A percentile compares a stretch with the other conserved stretches of the same genome.
phyloP scores from a whole-genome alignment of 805 yeast species.

The Diddensiella caesifluorescens region DNA sequence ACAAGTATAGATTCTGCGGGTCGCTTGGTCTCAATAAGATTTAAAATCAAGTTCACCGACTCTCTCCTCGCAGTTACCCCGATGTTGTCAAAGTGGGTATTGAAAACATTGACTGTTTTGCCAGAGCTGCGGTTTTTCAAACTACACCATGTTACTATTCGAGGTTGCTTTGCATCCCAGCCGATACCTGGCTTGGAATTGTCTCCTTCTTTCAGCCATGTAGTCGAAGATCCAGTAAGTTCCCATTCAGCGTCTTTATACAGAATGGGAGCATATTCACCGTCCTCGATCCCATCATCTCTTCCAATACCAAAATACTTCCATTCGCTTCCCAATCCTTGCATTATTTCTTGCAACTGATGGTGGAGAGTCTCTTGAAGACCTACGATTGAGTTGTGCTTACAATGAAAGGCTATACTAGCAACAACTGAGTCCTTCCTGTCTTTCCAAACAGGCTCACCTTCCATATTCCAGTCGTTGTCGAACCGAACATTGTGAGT shows the following conservation, averaged over 20 bases:
- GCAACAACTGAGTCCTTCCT: constrained; percentile 37
- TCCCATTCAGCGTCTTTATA: constrained; percentile 37
- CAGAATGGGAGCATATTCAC: constrained; percentile 47
- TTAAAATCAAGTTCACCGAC: constrained; percentile 40
- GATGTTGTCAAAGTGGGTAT: constrained; percentile 48
- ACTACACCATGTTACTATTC: constrained; percentile 37
- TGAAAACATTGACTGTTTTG: constrained; percentile 33
- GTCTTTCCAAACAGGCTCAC: constrained; percentile 42
- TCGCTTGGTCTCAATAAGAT: constrained; percentile 30
- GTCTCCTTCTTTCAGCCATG: constrained; percentile 46
- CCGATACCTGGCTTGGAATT: constrained; percentile 45
- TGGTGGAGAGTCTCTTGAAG: constrained; percentile 43
- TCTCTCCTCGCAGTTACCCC: constrained; percentile 43
- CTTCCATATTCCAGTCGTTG: constrained; percentile 14
- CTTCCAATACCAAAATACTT: constrained; percentile 45
- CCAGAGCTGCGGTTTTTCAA: constrained; percentile 25
- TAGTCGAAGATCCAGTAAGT: constrained; percentile 37
- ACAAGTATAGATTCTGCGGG: constrained; percentile 44
- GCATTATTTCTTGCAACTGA: constrained; percentile 41
- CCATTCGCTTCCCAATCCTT: constrained; percentile 35
- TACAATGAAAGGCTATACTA: constrained; percentile 36
- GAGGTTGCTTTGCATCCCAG: constrained; percentile 41
- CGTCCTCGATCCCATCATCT: constrained; percentile 43
- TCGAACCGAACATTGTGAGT: constrained; percentile 21
- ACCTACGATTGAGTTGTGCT: constrained; percentile 37